Base-by-base conservation (phyloP, 2,329 filamentous ascomycete genomes). In the Penicillium sp. region DNA sequence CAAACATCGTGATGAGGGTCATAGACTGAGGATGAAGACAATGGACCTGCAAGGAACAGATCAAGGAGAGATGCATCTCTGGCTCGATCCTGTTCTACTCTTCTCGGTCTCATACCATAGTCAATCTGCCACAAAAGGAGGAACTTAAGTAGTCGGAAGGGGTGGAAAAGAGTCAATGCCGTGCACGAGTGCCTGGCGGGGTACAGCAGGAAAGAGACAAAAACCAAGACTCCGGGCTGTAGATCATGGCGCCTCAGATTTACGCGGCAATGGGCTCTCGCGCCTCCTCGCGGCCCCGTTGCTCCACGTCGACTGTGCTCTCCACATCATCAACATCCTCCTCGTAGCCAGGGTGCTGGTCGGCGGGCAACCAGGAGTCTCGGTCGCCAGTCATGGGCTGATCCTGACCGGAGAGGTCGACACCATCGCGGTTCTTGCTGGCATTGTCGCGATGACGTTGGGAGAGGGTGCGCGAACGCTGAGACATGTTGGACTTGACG, bases 381-480 rank as follows among this genome's bases (percentile, higher is more conserved):
- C 86, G 88, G 65, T 91, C 88, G 49, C 84, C 86, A 54, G 89
- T 82, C 53, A 90, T 72, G 12, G 88, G 85, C 41, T 80, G 80
- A 65, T 96, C 90, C 72, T 96, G 91, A 41, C 78, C 79, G 2
- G 88, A 86, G 35, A 96, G 79, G 63, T 96, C 90, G 50, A 90
- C 79, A 6, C 88, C 87, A 62, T 91, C 86, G 50, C 82, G 79
- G 55, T 81, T 79, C 64, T 74, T 73, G 51, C 78, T 79, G 64
- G 86, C 81, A 66, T 85, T 85, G 67, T 85, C 84, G 50, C 85
- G 82, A 57, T 89, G 85, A 59, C 90, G 85, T 69, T 90, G 88
- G 39, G 88, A 95, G 33, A 97, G 80, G 12, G 85, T 94, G 59
- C 90, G 88, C 36, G 91, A 83, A 50, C 93, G 88, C 13, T 84